Percentiles rank a stretch among this genome's conserved stretches.
Conservation (phyloP, 192 early-diverging fungal genomes). For the Linnemannia elongata region DNA sequence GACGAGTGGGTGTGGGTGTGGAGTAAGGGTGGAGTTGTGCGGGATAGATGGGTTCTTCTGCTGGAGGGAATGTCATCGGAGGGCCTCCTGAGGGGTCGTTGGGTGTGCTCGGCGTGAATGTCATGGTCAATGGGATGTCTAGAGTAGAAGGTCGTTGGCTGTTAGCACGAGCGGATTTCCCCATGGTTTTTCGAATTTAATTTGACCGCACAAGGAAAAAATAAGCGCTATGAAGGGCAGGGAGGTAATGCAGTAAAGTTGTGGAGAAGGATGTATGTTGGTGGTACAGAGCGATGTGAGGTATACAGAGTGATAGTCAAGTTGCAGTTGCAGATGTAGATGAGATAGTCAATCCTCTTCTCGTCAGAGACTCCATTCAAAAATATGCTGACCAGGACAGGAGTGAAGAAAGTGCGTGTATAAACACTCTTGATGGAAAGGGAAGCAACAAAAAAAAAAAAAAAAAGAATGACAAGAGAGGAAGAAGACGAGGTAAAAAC, state of each 20-base stretch:
- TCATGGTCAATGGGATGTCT: conserved; percentile 54
- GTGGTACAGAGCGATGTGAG: neutral
- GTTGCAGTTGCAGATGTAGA: neutral
- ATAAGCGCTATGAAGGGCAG: neutral
- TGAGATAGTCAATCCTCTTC: neutral
- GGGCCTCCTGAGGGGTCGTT: conserved; percentile 35
- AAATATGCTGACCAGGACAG: neutral
- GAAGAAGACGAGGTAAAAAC: neutral
- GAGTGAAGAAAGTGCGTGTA: neutral
- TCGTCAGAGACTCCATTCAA: neutral
- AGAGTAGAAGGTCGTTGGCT: conserved; percentile 12
- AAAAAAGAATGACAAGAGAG: neutral
- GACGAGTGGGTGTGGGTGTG: conserved; percentile 14
- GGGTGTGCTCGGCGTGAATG: conserved; percentile 51
- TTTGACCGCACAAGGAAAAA: neutral
- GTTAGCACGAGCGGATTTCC: conserved; percentile 25
- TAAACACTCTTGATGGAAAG: neutral
- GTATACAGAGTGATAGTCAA: neutral
- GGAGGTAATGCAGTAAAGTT: neutral
- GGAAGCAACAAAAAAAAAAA: neutral
- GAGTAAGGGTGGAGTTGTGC: conserved; percentile 47
- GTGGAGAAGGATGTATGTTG: neutral
- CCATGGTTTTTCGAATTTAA: conserved; percentile 7
- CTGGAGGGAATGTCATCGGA: conserved; percentile 35
- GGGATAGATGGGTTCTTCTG: conserved; percentile 21